Evolutionary conservation across 352 stramenopile genomes (phyloP).

Genomic region (Pythium aristosporum): DNA sequence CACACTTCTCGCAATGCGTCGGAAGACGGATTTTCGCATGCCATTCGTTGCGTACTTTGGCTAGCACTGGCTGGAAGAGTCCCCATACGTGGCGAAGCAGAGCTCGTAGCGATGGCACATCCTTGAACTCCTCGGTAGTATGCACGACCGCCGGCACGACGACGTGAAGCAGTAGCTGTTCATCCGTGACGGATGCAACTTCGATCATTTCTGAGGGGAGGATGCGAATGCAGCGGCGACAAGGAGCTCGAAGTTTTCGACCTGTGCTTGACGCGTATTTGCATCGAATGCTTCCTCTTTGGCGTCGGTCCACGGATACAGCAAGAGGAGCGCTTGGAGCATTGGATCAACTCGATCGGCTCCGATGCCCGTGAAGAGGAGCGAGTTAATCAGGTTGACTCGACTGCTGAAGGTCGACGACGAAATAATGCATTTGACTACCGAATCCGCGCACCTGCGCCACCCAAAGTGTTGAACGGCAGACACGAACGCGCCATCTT

Average conservation of each 20-base stretch:
- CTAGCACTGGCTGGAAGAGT: not conserved
- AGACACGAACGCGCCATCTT: not conserved
- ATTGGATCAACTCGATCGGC: not conserved
- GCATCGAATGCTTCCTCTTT: not conserved
- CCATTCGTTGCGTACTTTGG: not conserved
- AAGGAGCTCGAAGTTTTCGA: not conserved
- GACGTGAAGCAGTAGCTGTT: not conserved
- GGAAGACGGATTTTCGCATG: not conserved
- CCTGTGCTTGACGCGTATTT: not conserved
- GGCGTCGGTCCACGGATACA: not conserved
- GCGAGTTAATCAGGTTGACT: not conserved
- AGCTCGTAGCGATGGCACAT: not conserved
- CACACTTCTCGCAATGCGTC: not conserved
- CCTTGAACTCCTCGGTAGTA: not conserved
- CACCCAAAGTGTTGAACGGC: conserved; percentile 1
- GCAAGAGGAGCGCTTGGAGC: not conserved
- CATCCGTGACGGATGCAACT: not conserved
- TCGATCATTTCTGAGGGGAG: not conserved
- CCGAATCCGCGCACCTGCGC: not conserved
- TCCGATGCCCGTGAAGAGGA: not conserved
- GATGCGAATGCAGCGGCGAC: not conserved
- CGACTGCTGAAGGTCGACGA: not conserved
- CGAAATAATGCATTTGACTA: not conserved
- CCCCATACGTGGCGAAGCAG: not conserved
- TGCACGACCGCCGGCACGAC: not conserved